Percentiles rank a stretch among this genome's conserved stretches.
These are phyloP conservation scores for Fusarium nelsonii DNA, from an alignment of 2,329 filamentous ascomycete species.

Conservation along the genomic window DNA sequence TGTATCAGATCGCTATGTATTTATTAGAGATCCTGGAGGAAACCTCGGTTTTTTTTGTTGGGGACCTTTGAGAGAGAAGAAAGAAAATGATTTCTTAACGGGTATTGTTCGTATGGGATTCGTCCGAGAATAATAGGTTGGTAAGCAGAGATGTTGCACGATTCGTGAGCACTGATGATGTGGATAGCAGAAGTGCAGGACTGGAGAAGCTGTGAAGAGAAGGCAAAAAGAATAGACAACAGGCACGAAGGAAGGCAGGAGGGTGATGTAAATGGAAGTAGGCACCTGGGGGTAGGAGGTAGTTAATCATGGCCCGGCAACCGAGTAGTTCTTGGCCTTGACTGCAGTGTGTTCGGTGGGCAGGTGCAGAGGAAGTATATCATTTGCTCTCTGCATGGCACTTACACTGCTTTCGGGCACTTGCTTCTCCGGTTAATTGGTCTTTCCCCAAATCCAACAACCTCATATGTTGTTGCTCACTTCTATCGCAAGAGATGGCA, in stretches of 20 bases:
- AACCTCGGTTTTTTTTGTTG: background rate
- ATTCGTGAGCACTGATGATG: background rate
- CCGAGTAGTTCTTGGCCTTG: background rate
- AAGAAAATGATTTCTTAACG: background rate
- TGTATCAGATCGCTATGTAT: background rate
- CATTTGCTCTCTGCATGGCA: slow-evolving; percentile 18
- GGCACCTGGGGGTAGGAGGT: no score
- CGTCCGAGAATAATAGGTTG: no score
- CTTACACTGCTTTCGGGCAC: slow-evolving; percentile 12
- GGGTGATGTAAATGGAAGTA: background rate
- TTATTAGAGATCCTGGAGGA: background rate
- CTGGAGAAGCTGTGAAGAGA: background rate
- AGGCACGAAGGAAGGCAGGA: background rate
- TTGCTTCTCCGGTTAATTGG: background rate
- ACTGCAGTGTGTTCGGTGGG: background rate
- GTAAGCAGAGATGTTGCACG: background rate
- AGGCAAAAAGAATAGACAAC: background rate
- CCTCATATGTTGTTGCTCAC: background rate
- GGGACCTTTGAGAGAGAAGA: background rate
- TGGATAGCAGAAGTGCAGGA: background rate
- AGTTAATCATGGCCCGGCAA: background rate
- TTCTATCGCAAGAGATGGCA: no score
- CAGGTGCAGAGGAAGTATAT: background rate
- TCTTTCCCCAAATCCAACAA: no score
- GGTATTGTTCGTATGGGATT: background rate